Base-by-base conservation (phyloP, 192 early-diverging fungal genomes). In the Coemansia asiatica region DNA sequence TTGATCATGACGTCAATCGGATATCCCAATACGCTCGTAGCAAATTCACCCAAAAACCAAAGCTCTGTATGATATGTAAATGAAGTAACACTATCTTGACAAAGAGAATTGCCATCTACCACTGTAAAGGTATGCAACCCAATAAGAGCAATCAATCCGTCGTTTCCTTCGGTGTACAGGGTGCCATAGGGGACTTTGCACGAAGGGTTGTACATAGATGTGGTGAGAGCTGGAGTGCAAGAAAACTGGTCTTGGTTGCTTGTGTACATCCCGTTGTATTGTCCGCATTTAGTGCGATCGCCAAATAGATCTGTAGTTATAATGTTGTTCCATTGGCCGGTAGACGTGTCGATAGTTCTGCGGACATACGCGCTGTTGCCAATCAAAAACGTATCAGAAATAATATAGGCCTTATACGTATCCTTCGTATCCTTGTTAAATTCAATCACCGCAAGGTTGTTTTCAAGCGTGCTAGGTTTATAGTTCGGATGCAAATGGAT, bases 391-490 rank as follows among this genome's bases (percentile, higher is more conserved):
- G 19, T 36, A 21, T 35, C 35, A 35, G 12, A 10, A 35, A 59
- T n/a, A 21, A 58, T 48, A 46, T 66, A 66, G 1, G 44, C 27
- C 54, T 57, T 35, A 29, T 48, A 66, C 6, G 54, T 29, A 36
- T 56, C 38, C 9, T 35, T 55, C 0, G 66, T 56, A 18, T 61
- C 16, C 35, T 68, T 53, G 66, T 68, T 68, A 15, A 68, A 68
- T 51, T 68, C 35, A 4, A 68, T 40, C 6, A 68, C 58, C 2
- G 66, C 66, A 22, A 68, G 38, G 53, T 68, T 68, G 51, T 68
- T 47, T 27, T 38, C 58, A 9, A 68, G 57, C 6, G 66, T 47
- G 1, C 1, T 31, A 4, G 48, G 57, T 22, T 68, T 68, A 18
- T 68, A 68, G 27, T 46, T 27, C 27, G 66, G 66, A 53, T 68